A percentile compares a stretch with the other conserved stretches of the same genome.
Evolutionary conservation across 257 asterid species (phyloP).

Genomic region (Solanum rostratum): DNA sequence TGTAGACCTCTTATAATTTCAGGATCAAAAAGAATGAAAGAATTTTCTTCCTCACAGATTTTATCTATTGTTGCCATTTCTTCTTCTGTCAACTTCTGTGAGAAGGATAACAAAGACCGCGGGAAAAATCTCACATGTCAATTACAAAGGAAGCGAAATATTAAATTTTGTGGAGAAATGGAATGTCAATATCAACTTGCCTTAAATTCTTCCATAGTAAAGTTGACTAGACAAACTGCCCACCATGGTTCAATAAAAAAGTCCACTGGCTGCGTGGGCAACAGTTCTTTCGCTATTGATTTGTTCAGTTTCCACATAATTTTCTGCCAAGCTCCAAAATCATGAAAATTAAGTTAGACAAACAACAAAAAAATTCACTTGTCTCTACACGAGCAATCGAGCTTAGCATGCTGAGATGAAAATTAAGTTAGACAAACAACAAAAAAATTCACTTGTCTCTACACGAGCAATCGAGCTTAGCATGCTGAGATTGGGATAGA

Average conservation of each 20-base stretch:
- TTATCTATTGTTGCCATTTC: slow-evolving; percentile 97
- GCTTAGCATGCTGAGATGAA: neutral
- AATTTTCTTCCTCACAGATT: slow-evolving; percentile 90
- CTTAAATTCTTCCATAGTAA: neutral
- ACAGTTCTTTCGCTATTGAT: slow-evolving; percentile 90
- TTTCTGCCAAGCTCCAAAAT: slow-evolving; percentile 71
- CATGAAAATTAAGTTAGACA: slow-evolving; percentile 20
- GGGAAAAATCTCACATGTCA: neutral
- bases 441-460: neutral
- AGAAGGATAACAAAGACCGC: neutral
- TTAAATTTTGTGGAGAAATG: neutral
- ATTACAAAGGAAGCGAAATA: neutral
- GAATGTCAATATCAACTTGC: neutral
- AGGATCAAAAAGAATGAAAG: slow-evolving; percentile 83
- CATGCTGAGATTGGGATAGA: neutral
- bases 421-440: slow-evolving; percentile 14
- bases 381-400: neutral
- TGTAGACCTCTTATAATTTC: slow-evolving; percentile 69
- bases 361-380: neutral
- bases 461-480: neutral
- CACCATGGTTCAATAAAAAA: slow-evolving; percentile 94
- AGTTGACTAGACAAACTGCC: slow-evolving; percentile 85
- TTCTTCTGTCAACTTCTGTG: slow-evolving; percentile 92
- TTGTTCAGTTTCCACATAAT: slow-evolving; percentile 99
- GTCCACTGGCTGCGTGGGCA: slow-evolving; percentile 91